phyloP scores from a whole-genome alignment of 768 basidiomycete genomes.

The Kwoniella pini region DNA sequence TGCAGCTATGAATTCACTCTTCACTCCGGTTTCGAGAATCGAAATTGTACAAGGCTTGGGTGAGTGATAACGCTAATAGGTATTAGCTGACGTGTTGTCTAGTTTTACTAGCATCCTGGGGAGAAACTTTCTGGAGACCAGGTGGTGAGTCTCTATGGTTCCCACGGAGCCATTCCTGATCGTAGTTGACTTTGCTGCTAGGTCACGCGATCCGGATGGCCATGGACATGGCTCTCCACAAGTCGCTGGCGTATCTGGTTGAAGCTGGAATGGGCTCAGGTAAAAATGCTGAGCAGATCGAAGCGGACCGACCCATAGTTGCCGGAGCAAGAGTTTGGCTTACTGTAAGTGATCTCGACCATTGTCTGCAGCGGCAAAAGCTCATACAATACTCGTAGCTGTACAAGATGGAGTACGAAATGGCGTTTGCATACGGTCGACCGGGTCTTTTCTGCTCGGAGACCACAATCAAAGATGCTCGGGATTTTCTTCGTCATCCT shows the following conservation, averaged over 20 bases:
- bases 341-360: slow-evolving; percentile 25
- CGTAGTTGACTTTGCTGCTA: not conserved
- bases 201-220: slow-evolving; percentile 46
- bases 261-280: slow-evolving; percentile 39
- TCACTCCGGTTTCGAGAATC: slow-evolving; percentile 42
- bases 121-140: slow-evolving; percentile 43
- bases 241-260: slow-evolving; percentile 35
- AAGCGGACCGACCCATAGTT: slow-evolving; percentile 35
- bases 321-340: slow-evolving; percentile 45
- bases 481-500: slow-evolving; percentile 29
- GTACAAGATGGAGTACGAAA: slow-evolving; percentile 42
- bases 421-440: slow-evolving; percentile 34
- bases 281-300: slow-evolving; percentile 31
- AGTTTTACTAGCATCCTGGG: slow-evolving; percentile 46
- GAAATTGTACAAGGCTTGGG: slow-evolving; percentile 44
- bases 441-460: slow-evolving; percentile 25
- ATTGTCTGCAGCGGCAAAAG: not conserved
- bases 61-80: slow-evolving; percentile 4
- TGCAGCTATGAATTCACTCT: slow-evolving; percentile 39
- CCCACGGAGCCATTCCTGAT: not conserved
- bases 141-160: slow-evolving; percentile 30
- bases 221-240: slow-evolving; percentile 44
- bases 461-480: slow-evolving; percentile 15
- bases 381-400: slow-evolving; percentile 17
- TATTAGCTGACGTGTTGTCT: not conserved